Percentiles rank a stretch among this genome's conserved stretches.
Evolutionary conservation across 169 alveolate species (phyloP).

Genomic region (Theileria equi): DNA sequence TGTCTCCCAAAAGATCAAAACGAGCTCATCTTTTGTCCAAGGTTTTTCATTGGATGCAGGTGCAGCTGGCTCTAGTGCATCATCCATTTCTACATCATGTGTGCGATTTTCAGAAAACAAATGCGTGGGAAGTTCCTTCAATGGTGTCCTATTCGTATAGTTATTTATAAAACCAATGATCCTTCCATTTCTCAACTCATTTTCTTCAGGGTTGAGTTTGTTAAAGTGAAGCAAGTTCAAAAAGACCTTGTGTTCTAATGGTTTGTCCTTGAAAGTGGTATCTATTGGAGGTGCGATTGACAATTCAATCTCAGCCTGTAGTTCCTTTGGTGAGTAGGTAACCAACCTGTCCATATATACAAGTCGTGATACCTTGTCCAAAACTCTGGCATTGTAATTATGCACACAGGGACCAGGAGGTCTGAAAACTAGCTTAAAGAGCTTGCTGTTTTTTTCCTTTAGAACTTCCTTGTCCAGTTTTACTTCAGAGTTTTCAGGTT

Average conservation of each 20-base stretch:
- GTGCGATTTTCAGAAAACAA: conserved; percentile 35
- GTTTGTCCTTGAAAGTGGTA: conserved; percentile 38
- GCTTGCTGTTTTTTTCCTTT: conserved; percentile 23
- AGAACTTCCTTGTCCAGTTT: conserved; percentile 30
- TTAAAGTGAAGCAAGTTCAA: conserved; percentile 56
- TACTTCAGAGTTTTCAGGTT: conserved; percentile 2
- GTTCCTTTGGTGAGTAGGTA: conserved; percentile 28
- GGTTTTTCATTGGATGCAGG: neutral
- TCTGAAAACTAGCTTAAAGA: conserved; percentile 34
- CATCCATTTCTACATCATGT: conserved; percentile 20
- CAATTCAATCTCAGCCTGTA: conserved; percentile 24
- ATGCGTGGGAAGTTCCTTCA: conserved; percentile 41
- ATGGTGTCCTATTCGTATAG: conserved; percentile 31
- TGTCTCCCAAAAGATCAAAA: conserved; percentile 59
- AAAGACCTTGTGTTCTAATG: conserved; percentile 43
- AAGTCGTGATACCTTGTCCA: conserved; percentile 46
- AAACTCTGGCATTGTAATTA: conserved; percentile 34
- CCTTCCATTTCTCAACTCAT: conserved; percentile 49
- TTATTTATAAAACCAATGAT: conserved; percentile 46
- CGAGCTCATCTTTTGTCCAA: conserved; percentile 43
- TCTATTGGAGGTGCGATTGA: conserved; percentile 14
- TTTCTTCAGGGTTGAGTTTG: conserved; percentile 48
- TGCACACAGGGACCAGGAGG: neutral
- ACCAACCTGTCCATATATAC: conserved; percentile 55
- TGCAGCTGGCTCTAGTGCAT: neutral